Evolutionary conservation across 139 green algal genomes (phyloP).

Genomic region (Nannochloris sp.): DNA sequence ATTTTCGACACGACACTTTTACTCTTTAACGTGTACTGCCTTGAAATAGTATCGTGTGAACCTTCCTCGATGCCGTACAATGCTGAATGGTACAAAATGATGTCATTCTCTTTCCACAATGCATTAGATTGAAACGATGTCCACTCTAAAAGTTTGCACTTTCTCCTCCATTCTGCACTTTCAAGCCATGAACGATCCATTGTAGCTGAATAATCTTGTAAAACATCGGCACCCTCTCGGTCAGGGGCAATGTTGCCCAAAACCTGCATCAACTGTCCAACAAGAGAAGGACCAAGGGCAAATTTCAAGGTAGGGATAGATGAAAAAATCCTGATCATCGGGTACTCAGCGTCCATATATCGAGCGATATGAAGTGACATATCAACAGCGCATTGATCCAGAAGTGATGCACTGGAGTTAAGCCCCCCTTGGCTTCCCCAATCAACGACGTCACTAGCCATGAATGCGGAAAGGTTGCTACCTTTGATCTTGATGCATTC

Average conservation of each 20-base stretch:
- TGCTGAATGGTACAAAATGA: not conserved
- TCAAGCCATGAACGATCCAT: not conserved
- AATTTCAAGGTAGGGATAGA: slow-evolving; percentile 50
- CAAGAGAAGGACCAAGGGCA: slow-evolving; percentile 54
- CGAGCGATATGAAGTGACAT: slow-evolving; percentile 29
- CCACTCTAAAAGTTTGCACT: not conserved
- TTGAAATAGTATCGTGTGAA: not conserved
- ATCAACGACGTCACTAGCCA: slow-evolving; percentile 41
- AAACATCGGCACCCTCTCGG: too few species aligned
- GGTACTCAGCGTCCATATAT: slow-evolving; percentile 34
- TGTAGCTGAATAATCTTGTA: too few species aligned
- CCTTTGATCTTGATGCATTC: slow-evolving; percentile 50
- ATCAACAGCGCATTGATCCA: slow-evolving; percentile 44
- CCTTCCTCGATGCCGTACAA: not conserved
- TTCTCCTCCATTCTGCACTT: not conserved
- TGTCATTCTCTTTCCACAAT: not conserved
- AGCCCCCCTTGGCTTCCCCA: slow-evolving; percentile 6
- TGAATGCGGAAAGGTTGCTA: slow-evolving; percentile 51
- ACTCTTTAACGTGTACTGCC: slow-evolving; percentile 21
- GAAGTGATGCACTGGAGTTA: slow-evolving; percentile 35
- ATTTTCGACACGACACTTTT: not conserved
- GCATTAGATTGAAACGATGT: not conserved
- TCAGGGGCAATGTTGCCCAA: slow-evolving; percentile 12
- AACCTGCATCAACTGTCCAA: slow-evolving; percentile 47
- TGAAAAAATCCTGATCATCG: slow-evolving; percentile 37